A percentile compares a stretch with the other conserved stretches of the same genome.
These are phyloP conservation scores for Schizothecium vesticola DNA, from an alignment of 495 filamentous ascomycete species.

Conservation along the genomic window DNA sequence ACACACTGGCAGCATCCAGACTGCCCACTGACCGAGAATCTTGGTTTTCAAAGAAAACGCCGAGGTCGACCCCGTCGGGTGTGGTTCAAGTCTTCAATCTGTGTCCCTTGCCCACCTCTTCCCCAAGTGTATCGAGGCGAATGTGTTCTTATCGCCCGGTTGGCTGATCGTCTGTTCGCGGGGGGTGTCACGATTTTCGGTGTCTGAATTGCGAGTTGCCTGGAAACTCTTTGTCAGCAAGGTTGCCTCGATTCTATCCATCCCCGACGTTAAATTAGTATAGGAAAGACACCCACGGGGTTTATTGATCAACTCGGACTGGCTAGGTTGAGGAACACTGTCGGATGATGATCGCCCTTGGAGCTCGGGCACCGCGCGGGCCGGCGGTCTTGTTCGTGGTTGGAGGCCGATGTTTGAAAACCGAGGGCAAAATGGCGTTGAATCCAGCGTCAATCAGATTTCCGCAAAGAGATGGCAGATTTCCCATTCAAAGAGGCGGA, in stretches of 20 bases:
- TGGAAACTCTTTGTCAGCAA: neutral
- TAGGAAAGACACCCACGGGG: neutral
- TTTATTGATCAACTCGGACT: no score
- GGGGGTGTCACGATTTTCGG: neutral
- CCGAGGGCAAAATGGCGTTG: neutral
- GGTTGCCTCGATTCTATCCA: neutral
- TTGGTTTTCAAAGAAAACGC: neutral
- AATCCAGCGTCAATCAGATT: neutral
- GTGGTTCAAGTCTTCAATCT: neutral
- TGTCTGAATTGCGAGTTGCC: neutral
- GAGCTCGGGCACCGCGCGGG: neutral
- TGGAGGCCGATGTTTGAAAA: neutral
- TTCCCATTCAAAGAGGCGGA: neutral
- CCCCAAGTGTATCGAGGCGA: no score
- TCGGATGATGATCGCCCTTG: neutral
- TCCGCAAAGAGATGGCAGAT: neutral
- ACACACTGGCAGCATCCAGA: neutral
- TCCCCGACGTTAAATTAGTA: neutral
- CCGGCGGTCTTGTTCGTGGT: neutral
- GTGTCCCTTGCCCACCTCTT: neutral
- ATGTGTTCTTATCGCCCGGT: no score
- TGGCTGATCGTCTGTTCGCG: no score
- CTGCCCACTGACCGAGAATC: neutral
- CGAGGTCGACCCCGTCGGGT: no score
- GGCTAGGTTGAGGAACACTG: neutral